Conservation (phyloP, 2,329 filamentous ascomycete genomes). For the Monosporascus ibericus region DNA sequence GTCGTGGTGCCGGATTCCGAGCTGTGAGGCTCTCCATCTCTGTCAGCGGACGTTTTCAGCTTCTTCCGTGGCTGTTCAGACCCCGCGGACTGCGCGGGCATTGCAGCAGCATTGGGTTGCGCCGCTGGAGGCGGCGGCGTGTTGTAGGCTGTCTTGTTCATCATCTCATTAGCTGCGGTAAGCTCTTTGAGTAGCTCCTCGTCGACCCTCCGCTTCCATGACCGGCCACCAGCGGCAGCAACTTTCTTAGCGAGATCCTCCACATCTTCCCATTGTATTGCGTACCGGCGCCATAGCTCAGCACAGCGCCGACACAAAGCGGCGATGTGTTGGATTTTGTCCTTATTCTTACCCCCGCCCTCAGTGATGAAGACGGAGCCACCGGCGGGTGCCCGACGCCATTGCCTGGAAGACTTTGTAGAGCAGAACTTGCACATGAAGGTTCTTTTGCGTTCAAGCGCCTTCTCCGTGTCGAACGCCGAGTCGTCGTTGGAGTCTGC, state of each 20-base stretch:
- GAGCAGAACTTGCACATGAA: conserved; percentile 95
- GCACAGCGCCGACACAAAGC: conserved; percentile 88
- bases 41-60: conserved; percentile 50
- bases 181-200: conserved; percentile 81
- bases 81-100: conserved; percentile 20
- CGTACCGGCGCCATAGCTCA: conserved; percentile 91
- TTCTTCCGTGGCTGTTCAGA: conserved; percentile 57
- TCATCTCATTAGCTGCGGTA: conserved; percentile 56
- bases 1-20: conserved; percentile 41
- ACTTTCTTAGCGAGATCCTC: conserved; percentile 90
- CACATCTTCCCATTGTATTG: conserved; percentile 88
- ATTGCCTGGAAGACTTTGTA: conserved; percentile 74
- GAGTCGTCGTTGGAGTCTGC: conserved; percentile 92
- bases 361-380: conserved; percentile 66
- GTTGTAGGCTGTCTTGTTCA: conserved; percentile 36
- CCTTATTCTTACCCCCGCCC: conserved; percentile 60
- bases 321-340: conserved; percentile 67
- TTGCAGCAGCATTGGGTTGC: conserved; percentile 25
- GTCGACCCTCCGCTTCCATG: conserved; percentile 83
- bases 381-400: conserved; percentile 81
- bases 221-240: conserved; percentile 68
- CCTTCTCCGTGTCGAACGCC: conserved; percentile 88
- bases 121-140: conserved; percentile 25
- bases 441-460: conserved; percentile 66
- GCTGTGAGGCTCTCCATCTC: conserved; percentile 40